These are phyloP conservation scores for Boletus barrowsii DNA, from an alignment of 768 basidiomycete species.

Conservation along the genomic window DNA sequence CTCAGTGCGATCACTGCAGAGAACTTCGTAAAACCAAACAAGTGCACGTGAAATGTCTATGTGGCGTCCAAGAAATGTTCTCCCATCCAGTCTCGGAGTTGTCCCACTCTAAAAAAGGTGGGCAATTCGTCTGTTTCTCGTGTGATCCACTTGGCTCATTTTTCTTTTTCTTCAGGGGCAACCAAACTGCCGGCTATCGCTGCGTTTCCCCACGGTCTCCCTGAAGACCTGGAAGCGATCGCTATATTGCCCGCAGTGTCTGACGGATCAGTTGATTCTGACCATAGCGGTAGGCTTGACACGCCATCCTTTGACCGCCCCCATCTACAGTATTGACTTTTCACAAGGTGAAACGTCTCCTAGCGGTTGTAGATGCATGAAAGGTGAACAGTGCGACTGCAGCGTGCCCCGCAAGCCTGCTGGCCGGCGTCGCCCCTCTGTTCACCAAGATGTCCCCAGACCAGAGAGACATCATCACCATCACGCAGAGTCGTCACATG, in stretches of 20 bases:
- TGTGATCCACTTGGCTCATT: not conserved
- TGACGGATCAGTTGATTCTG: slow-evolving; percentile 58
- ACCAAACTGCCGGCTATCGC: slow-evolving; percentile 64
- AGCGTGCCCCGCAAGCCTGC: slow-evolving; percentile 48
- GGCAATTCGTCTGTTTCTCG: slow-evolving; percentile 22
- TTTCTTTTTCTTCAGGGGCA: slow-evolving; percentile 45
- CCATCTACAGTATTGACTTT: slow-evolving; percentile 44
- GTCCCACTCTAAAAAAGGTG: slow-evolving; percentile 62
- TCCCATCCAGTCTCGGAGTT: slow-evolving; percentile 18
- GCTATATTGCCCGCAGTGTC: slow-evolving; percentile 34
- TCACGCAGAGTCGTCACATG: slow-evolving; percentile 15
- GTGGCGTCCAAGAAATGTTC: slow-evolving; percentile 36
- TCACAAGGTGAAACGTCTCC: slow-evolving; percentile 43
- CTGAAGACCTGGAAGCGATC: slow-evolving; percentile 61
- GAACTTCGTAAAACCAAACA: slow-evolving; percentile 45
- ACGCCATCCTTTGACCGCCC: slow-evolving; percentile 39
- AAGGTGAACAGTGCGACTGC: slow-evolving; percentile 54
- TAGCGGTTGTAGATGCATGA: slow-evolving; percentile 46
- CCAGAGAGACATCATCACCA: slow-evolving; percentile 25
- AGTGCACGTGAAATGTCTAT: slow-evolving; percentile 44
- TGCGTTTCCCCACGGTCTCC: slow-evolving; percentile 79
- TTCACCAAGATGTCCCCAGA: slow-evolving; percentile 26
- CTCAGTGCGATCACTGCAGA: slow-evolving; percentile 53
- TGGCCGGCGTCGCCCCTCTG: slow-evolving; percentile 33
- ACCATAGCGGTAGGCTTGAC: slow-evolving; percentile 62